phyloP scores from a whole-genome alignment of 306 rosid genomes.

The Vigna radiata region DNA sequence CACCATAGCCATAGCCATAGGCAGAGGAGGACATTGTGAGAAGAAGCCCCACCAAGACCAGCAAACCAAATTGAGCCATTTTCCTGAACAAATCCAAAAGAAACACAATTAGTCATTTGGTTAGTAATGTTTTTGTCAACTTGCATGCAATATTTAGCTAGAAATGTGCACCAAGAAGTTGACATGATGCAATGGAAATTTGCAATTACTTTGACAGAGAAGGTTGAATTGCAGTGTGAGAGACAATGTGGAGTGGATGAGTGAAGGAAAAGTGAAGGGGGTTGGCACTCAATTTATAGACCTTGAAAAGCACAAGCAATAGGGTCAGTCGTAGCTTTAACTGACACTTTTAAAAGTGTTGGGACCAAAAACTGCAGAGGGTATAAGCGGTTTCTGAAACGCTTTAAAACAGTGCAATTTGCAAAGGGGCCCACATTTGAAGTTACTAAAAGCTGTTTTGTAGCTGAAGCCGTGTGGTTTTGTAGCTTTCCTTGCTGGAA shows the following conservation, averaged over 20 bases:
- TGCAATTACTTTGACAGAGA: slow-evolving; percentile 52
- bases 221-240: slow-evolving; percentile 1
- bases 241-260: slow-evolving; percentile 20
- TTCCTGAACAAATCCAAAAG: slow-evolving; percentile 51
- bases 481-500: slow-evolving; percentile 51
- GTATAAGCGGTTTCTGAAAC: slow-evolving; percentile 26
- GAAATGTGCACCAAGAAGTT: background rate
- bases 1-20: slow-evolving; percentile 58
- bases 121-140: background rate
- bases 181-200: slow-evolving; percentile 27
- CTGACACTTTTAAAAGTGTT: slow-evolving; percentile 44
- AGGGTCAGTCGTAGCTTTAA: slow-evolving; percentile 48
- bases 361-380: slow-evolving; percentile 57
- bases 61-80: slow-evolving; percentile 61
- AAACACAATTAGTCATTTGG: slow-evolving; percentile 17
- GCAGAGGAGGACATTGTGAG: slow-evolving; percentile 65
- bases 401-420: background rate
- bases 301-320: background rate
- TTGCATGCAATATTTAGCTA: slow-evolving; percentile 27
- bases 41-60: slow-evolving; percentile 50
- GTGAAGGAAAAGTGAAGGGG: slow-evolving; percentile 49
- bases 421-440: background rate
- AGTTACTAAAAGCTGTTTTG: slow-evolving; percentile 45
- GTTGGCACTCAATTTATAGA: slow-evolving; percentile 60
- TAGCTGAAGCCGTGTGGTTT: slow-evolving; percentile 69